These are phyloP conservation scores for Endothia cerciana DNA, from an alignment of 2,329 filamentous ascomycete species.

Conservation along the genomic window DNA sequence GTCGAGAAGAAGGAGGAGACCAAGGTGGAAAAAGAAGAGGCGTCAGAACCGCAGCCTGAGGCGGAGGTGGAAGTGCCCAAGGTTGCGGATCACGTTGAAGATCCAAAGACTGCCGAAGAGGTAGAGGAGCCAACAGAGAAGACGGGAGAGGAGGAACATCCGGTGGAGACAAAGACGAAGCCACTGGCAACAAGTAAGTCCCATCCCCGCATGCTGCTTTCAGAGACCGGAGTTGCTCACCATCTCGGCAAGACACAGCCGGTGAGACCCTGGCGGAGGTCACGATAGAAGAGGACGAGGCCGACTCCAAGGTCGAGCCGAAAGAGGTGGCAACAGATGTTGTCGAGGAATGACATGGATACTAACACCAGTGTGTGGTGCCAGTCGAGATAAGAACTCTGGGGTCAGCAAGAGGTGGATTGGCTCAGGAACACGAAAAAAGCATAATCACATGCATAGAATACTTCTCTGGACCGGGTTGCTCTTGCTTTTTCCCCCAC, in stretches of 20 bases:
- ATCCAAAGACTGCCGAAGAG: constrained; percentile 31
- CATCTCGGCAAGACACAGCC: constrained; percentile 39
- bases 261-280: constrained; percentile 49
- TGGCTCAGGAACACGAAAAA: background rate
- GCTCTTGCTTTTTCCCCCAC: background rate
- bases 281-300: constrained; percentile 41
- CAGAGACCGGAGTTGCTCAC: constrained; percentile 40
- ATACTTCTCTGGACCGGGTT: background rate
- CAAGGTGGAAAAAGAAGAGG: constrained; percentile 7
- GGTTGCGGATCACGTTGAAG: constrained; percentile 16
- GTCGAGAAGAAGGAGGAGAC: constrained; percentile 26
- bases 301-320: constrained; percentile 39
- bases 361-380: background rate
- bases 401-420: background rate
- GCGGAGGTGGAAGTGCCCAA: constrained; percentile 15
- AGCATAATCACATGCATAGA: constrained; percentile 3
- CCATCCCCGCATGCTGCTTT: constrained; percentile 35
- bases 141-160: constrained; percentile 20
- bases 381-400: background rate
- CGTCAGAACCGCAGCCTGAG: background rate
- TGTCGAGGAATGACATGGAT: constrained; percentile 22
- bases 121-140: constrained; percentile 28
- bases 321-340: constrained; percentile 36
- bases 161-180: constrained; percentile 25
- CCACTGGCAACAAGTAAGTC: constrained; percentile 30